A percentile compares a stretch with the other conserved stretches of the same genome.
Conservation (phyloP, 352 stramenopile species). For the Phytophthora foliorum region DNA sequence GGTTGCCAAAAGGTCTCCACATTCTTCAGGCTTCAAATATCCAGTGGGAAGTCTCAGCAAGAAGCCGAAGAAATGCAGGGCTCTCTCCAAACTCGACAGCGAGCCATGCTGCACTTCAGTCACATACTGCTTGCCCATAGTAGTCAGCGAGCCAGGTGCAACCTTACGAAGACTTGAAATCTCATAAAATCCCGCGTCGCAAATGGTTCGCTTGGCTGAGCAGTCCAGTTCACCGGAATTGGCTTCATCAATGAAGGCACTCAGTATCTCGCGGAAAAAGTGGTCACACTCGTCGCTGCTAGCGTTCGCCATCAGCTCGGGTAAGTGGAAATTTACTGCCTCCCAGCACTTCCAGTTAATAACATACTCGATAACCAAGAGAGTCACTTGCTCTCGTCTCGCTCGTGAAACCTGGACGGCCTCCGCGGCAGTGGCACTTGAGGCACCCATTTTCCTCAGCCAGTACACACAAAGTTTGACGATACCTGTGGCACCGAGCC, state of each 20-base stretch:
- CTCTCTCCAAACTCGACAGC: slow-evolving; percentile 11
- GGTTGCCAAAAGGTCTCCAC: slow-evolving; percentile 34
- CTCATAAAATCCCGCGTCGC: slow-evolving; percentile 87
- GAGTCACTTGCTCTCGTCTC: slow-evolving; percentile 40
- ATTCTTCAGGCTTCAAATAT: slow-evolving; percentile 45
- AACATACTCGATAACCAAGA: slow-evolving; percentile 69
- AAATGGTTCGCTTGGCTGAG: slow-evolving; percentile 56
- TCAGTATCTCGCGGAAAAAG: slow-evolving; percentile 49
- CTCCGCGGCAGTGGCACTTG: background rate
- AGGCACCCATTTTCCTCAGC: slow-evolving; percentile 39
- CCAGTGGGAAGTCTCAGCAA: slow-evolving; percentile 41
- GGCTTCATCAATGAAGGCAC: slow-evolving; percentile 46
- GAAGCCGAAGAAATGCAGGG: slow-evolving; percentile 39
- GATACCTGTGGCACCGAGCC: slow-evolving; percentile 56
- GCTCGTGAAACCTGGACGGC: slow-evolving; percentile 14
- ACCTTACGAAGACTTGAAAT: slow-evolving; percentile 60
- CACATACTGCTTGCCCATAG: slow-evolving; percentile 32
- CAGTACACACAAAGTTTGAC: slow-evolving; percentile 85
- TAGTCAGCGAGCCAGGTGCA: slow-evolving; percentile 49
- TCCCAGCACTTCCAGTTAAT: slow-evolving; percentile 77
- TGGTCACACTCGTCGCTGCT: slow-evolving; percentile 31
- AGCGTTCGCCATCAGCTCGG: slow-evolving; percentile 65
- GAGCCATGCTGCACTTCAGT: slow-evolving; percentile 23
- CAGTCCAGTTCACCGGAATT: slow-evolving; percentile 18
- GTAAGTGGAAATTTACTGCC: slow-evolving; percentile 73